phyloP scores from a whole-genome alignment of 1,139 yeast genomes.

The Kurtzmaniella quercitrusa region DNA sequence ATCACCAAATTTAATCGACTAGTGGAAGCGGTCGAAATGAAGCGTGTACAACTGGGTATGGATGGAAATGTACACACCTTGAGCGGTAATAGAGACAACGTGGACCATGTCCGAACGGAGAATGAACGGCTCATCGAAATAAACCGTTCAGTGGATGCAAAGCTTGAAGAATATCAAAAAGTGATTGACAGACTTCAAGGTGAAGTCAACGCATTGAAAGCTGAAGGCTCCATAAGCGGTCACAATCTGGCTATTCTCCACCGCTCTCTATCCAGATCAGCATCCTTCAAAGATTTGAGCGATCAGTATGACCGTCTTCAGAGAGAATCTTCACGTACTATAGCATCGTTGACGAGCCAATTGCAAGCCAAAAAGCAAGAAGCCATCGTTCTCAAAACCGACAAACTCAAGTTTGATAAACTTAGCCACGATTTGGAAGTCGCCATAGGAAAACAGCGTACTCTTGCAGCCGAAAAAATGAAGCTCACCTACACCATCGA shows the following conservation, averaged over 20 bases:
- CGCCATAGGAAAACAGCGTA: conserved; percentile 46
- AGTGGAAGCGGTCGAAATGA: conserved; percentile 12
- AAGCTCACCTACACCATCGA: conserved; percentile 40
- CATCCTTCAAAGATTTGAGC: conserved; percentile 4
- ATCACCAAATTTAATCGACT: conserved; percentile 18
- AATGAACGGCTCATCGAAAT: conserved; percentile 15
- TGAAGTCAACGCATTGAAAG: conserved; percentile 26
- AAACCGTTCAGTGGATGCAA: conserved; percentile 18
- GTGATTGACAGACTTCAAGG: conserved; percentile 29
- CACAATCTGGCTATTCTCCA: background rate
- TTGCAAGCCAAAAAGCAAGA: conserved; percentile 27
- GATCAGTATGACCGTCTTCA: conserved; percentile 20
- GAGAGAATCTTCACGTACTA: conserved; percentile 22
- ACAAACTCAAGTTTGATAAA: conserved; percentile 21
- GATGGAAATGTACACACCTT: conserved; percentile 10
- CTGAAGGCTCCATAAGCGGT: conserved; percentile 2
- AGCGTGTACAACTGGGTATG: conserved; percentile 1
- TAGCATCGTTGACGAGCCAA: conserved; percentile 25
- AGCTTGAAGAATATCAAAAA: conserved; percentile 28
- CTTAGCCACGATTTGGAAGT: conserved; percentile 35
- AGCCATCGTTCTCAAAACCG: conserved; percentile 16
- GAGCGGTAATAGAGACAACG: conserved; percentile 8
- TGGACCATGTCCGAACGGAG: conserved; percentile 16
- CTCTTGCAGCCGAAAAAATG: conserved; percentile 46
- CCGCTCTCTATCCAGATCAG: conserved; percentile 5